phyloP scores from a whole-genome alignment of 495 filamentous ascomycete species.

The Annulohypoxylon nitens region DNA sequence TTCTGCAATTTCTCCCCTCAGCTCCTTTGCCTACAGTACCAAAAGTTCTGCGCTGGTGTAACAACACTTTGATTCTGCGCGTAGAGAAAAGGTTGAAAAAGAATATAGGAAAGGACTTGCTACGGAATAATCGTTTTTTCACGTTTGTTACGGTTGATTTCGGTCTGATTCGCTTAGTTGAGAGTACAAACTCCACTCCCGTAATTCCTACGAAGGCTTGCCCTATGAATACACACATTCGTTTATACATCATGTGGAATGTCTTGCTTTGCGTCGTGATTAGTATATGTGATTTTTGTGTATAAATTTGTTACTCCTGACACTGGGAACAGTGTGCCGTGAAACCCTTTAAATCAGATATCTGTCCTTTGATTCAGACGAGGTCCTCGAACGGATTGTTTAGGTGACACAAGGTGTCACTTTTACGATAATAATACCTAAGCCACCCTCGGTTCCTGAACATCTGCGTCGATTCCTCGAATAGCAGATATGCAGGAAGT shows the following conservation, averaged over 20 bases:
- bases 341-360: not conserved
- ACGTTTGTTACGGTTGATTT: not conserved
- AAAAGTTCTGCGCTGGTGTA: conserved; percentile 20
- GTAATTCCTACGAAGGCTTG: not conserved
- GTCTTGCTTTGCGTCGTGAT: not conserved
- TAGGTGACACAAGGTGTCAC: not conserved
- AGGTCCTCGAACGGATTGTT: not conserved
- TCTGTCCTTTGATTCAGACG: not conserved
- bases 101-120: conserved; percentile 2
- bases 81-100: conserved; percentile 14
- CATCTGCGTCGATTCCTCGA: not conserved
- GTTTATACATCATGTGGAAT: not conserved
- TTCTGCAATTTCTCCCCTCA: not conserved
- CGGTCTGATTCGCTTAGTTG: conserved; percentile 20
- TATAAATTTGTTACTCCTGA: not conserved
- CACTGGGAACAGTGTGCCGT: too few relatives aligned
- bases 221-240: conserved; percentile 11
- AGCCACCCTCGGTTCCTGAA: not conserved
- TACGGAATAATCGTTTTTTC: conserved; percentile 9
- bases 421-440: not conserved
- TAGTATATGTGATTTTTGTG: not conserved
- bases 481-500: not conserved
- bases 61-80: conserved; percentile 3
- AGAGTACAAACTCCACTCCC: conserved; percentile 29
- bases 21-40: conserved; percentile 10